phyloP scores from a whole-genome alignment of 2,329 filamentous ascomycete species.

The Geoglossum cookeanum region DNA sequence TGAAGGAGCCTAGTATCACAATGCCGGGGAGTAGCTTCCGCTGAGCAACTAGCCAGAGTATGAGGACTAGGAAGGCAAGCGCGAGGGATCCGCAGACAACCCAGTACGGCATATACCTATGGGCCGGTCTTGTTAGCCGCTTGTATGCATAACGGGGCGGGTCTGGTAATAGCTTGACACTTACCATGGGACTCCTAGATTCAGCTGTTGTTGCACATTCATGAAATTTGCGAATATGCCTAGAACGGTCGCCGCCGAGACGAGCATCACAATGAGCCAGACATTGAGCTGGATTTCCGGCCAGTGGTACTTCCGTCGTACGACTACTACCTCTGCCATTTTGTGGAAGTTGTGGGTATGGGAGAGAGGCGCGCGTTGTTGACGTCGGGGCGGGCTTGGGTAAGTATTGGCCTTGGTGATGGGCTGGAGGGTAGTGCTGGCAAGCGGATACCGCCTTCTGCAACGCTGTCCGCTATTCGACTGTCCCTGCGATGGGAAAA shows the following conservation, averaged over 20 bases:
- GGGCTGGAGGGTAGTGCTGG: not conserved
- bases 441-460: not conserved
- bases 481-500: not conserved
- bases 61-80: slow-evolving; percentile 44
- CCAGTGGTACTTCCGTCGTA: slow-evolving; percentile 37
- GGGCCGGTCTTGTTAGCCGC: not conserved
- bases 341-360: not conserved
- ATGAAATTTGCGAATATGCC: slow-evolving; percentile 43
- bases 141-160: not conserved
- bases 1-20: slow-evolving; percentile 44
- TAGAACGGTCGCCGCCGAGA: slow-evolving; percentile 37
- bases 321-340: slow-evolving; percentile 2
- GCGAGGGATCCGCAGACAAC: slow-evolving; percentile 39
- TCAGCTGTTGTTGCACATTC: slow-evolving; percentile 35
- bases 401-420: not conserved
- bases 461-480: not conserved
- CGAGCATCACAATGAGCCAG: slow-evolving; percentile 47
- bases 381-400: not conserved
- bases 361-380: not conserved
- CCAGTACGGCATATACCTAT: slow-evolving; percentile 49
- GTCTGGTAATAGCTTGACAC: slow-evolving; percentile 11
- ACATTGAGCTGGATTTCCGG: slow-evolving; percentile 46
- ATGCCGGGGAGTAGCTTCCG: slow-evolving; percentile 44
- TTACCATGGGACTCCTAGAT: slow-evolving; percentile 40
- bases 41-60: slow-evolving; percentile 43